A percentile compares a stretch with the other conserved stretches of the same genome.
phyloP scores from a whole-genome alignment of 352 stramenopile species.

The Pythium aquatile region DNA sequence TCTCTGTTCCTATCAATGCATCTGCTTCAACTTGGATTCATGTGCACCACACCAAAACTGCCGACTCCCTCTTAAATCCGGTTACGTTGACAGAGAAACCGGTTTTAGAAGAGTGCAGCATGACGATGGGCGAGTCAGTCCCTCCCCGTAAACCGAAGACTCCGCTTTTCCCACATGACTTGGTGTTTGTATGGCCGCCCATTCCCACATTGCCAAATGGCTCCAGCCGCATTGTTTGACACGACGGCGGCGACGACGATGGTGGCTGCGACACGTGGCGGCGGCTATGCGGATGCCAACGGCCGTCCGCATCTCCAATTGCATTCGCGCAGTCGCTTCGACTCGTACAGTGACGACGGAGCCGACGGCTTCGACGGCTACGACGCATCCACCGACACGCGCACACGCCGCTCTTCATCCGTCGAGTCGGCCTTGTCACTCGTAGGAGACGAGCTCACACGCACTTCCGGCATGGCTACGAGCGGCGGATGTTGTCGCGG shows the following conservation, averaged over 20 bases:
- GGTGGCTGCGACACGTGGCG: slow-evolving; percentile 13
- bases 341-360: slow-evolving; percentile 1
- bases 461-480: slow-evolving; percentile 16
- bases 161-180: slow-evolving; percentile 9
- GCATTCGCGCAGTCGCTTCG: background rate
- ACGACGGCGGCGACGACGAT: background rate
- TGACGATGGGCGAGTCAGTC: slow-evolving; percentile 9
- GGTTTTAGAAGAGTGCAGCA: background rate
- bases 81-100: background rate
- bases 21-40: slow-evolving; percentile 6
- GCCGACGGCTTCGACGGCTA: slow-evolving; percentile 1
- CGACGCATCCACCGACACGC: slow-evolving; percentile 5
- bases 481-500: slow-evolving; percentile 51
- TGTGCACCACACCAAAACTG: slow-evolving; percentile 4
- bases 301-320: background rate
- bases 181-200: slow-evolving; percentile 16
- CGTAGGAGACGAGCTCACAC: slow-evolving; percentile 22
- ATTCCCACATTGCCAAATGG: slow-evolving; percentile 9
- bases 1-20: background rate
- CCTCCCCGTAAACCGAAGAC: background rate
- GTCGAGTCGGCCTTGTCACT: slow-evolving; percentile 28
- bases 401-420: slow-evolving; percentile 24
- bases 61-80: background rate
- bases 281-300: background rate
- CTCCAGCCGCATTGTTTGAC: slow-evolving; percentile 13